Base-by-base conservation (phyloP, 495 filamentous ascomycete genomes). In the Podospora conica region DNA sequence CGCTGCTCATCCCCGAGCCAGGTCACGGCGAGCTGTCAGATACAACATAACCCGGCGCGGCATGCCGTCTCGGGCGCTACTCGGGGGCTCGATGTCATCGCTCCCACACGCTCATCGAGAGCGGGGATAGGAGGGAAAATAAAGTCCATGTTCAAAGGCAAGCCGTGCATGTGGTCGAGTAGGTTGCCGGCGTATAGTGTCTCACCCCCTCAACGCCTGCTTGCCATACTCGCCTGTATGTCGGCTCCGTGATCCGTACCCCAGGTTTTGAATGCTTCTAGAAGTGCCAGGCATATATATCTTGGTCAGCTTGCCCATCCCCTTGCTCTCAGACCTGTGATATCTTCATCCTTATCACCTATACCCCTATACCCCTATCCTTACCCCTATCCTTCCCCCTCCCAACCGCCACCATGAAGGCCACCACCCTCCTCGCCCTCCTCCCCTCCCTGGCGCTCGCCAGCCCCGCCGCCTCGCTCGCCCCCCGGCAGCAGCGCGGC, bases 401-500 rank as follows among this genome's bases (percentile, higher is more conserved):
- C 40, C 40, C 40, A n/a, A 8, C 40, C 18, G 40, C 40, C 40
- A 48, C 40, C 15, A 48, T 48, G 40, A 48, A 48, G 11, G 15
- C 40, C 40, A 48, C 40, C 40, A 48, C 40, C 40, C 40, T 48
- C 18, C 22, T 33, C 12, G 21, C 28, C n/a, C 20, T 61, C n/a
- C 31, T 61, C 59, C 59, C 31, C 29, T 29, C 59, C 59, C 59
- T 33, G 20, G 29, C 59, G 7, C 29, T 53, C 28, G 29, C 59
- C 29, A 24, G 22, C 18, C 21, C 61, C 0, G 48, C 53, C 0
- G 9, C 53, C n/a, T 18, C 57, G 9, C 27, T 63, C 12, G 53
- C 24, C 18, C 61, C 60, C 22, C 65, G 61, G 12, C 53, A 69
- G 33, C 55, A 31, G 15, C 40, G 40, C 40, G 40, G 40, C 40